Evolutionary conservation across 305 asterid genomes (phyloP), one percentile per base, ranked within the genome.

Genomic region (Fraxinus platypoda): DNA sequence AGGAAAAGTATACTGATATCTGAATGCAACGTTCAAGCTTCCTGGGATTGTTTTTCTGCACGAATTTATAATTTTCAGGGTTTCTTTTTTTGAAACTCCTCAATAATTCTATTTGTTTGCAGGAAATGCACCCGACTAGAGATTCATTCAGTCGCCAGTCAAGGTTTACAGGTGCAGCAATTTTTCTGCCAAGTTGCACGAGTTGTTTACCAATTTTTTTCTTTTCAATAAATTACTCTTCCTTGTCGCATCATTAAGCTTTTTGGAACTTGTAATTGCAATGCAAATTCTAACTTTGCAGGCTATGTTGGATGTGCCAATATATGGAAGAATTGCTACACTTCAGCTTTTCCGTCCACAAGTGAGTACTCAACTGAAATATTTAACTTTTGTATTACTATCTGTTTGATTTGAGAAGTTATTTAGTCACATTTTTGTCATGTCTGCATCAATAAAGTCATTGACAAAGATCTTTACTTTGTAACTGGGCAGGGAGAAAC

Each of bases 261-360:
- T 79, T 35, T 37, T 30, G 35, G n/a, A 28, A 26, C 30, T 81
- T 66, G 68, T 78, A 83, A 82, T 49, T 80, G 79, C 68, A 79
- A 37, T 78, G 28, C 78, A 78, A 78, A 86, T 77, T 78, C 74
- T 43, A 43, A 79, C 28, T 82, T 54, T 87, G 87, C 95, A 97
- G 99, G 97, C 99, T 52, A 89, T 93, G 94, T 83, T 94, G 90
- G 99, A 97, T 82, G 98, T 97, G 89, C 98, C 99, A 19, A 92
- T 97, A 87, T 94, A 97, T 92, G 99, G 99, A 84, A 91, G 99
- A 85, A 97, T 97, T 25, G 99, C 99, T 54, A 97, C 99, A 2
- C 97, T 97, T 21, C 97, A 94, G 93, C 99, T 97, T 76, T 94
- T 97, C 70, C 98, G 98, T 21, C 98, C 99, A 59, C 99, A 94